phyloP scores from a whole-genome alignment of 1,284 basidiomycete genomes.

The Sanghuangporus baumii region DNA sequence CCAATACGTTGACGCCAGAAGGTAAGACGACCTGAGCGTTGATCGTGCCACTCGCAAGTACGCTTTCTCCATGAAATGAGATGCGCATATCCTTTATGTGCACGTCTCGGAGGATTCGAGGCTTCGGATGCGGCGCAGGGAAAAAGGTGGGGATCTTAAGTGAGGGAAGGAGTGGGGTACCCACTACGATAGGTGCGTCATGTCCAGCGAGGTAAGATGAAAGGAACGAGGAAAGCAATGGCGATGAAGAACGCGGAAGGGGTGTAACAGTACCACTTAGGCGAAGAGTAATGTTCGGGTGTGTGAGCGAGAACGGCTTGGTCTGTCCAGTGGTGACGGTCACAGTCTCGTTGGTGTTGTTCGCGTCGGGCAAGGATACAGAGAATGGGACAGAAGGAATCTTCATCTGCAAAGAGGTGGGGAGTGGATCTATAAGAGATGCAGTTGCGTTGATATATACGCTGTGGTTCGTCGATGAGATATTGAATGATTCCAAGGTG shows the following conservation, averaged over 20 bases:
- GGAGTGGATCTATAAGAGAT: constrained; percentile 28
- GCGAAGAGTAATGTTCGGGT: constrained; percentile 60
- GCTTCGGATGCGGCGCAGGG: constrained; percentile 55
- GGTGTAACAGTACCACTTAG: constrained; percentile 58
- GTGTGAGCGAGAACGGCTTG: constrained; percentile 50
- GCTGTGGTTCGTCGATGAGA: constrained; percentile 52
- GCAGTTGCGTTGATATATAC: constrained; percentile 50
- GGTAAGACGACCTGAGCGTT: constrained; percentile 61
- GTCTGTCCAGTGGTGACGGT: constrained; percentile 51
- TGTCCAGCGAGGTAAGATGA: constrained; percentile 59
- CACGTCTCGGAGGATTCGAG: constrained; percentile 60
- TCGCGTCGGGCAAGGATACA: constrained; percentile 37
- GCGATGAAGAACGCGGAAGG: constrained; percentile 28
- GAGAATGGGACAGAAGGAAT: constrained; percentile 55
- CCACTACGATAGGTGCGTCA: constrained; percentile 44
- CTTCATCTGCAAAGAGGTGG: constrained; percentile 29
- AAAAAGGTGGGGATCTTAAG: constrained; percentile 47
- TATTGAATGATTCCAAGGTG: constrained; percentile 49
- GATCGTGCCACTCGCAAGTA: constrained; percentile 64
- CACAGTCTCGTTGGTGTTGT: constrained; percentile 20
- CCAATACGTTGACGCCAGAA: constrained; percentile 51
- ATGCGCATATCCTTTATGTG: constrained; percentile 72
- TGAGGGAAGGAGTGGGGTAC: constrained; percentile 45
- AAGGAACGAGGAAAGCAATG: constrained; percentile 40
- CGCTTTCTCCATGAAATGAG: constrained; percentile 35